Evolutionary conservation across 257 asterid species (phyloP).

Genomic region (Catharanthus roseus): DNA sequence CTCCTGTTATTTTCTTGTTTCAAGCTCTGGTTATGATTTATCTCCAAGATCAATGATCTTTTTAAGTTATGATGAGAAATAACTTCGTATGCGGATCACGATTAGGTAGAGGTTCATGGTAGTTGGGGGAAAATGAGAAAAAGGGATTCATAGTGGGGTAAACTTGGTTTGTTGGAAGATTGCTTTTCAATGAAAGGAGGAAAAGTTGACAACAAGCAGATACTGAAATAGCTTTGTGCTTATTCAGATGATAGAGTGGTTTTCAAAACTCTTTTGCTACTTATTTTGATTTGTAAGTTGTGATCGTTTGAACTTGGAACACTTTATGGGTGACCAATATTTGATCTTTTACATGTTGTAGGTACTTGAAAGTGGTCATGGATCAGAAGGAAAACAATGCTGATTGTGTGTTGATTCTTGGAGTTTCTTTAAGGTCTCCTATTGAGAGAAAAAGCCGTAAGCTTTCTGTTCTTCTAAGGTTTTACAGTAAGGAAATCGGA

Average conservation of each 20-base stretch:
- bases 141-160: neutral
- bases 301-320: neutral
- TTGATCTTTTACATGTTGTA: conserved; percentile 4
- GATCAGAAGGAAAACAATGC: conserved; percentile 6
- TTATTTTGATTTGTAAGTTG: neutral
- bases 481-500: neutral
- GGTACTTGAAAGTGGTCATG: conserved; percentile 21
- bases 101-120: neutral
- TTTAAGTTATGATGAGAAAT: neutral
- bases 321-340: neutral
- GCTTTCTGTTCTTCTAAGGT: conserved; percentile 8
- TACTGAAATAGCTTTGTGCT: neutral
- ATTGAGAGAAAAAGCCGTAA: conserved; percentile 14
- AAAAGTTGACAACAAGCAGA: neutral
- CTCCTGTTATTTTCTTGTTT: neutral
- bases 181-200: neutral
- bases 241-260: neutral
- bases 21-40: neutral
- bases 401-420: neutral
- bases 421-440: neutral
- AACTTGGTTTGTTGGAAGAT: neutral
- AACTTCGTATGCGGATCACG: neutral
- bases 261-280: neutral
- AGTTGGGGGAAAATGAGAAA: neutral
- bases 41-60: neutral